phyloP scores from a whole-genome alignment of 2,329 filamentous ascomycete genomes.

The Lachnellula subtilissima region DNA sequence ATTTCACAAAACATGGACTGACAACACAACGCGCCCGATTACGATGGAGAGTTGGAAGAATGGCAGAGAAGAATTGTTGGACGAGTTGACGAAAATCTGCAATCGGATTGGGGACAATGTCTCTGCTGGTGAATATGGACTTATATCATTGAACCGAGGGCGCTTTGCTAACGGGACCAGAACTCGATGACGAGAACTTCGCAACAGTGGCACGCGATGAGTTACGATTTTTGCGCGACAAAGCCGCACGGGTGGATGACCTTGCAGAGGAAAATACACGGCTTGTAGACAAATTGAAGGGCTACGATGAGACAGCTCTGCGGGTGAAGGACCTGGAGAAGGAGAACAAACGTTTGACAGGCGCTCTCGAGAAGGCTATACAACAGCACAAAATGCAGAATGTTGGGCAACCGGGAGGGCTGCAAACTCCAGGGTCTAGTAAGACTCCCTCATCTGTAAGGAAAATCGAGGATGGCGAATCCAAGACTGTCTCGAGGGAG shows the following conservation, averaged over 20 bases:
- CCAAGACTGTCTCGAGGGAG: constrained; percentile 2
- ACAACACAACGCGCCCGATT: neutral
- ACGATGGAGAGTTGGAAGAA: constrained; percentile 27
- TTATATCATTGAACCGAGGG: neutral
- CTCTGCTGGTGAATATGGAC: constrained; percentile 14
- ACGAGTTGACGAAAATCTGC: constrained; percentile 20
- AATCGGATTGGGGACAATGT: constrained; percentile 21
- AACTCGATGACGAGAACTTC: constrained; percentile 16
- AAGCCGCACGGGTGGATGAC: constrained; percentile 8
- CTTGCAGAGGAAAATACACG: constrained; percentile 15
- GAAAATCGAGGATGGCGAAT: constrained; percentile 3
- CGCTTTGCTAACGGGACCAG: constrained; percentile 4
- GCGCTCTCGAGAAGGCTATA: constrained; percentile 12
- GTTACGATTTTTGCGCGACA: constrained; percentile 11
- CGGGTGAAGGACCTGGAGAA: constrained; percentile 18
- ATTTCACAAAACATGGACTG: neutral
- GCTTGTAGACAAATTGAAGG: constrained; percentile 19
- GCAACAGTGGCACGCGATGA: constrained; percentile 15
- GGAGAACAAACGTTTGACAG: constrained; percentile 22
- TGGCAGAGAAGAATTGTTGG: constrained; percentile 21
- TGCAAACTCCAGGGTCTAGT: constrained; percentile 1
- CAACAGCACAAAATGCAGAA: constrained; percentile 3
- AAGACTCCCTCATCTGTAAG: constrained; percentile 8
- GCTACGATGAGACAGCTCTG: constrained; percentile 6
- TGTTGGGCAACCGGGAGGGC: neutral